Base-by-base conservation (phyloP, 805 yeast genomes). In the Citeromyces nyonsensis region DNA sequence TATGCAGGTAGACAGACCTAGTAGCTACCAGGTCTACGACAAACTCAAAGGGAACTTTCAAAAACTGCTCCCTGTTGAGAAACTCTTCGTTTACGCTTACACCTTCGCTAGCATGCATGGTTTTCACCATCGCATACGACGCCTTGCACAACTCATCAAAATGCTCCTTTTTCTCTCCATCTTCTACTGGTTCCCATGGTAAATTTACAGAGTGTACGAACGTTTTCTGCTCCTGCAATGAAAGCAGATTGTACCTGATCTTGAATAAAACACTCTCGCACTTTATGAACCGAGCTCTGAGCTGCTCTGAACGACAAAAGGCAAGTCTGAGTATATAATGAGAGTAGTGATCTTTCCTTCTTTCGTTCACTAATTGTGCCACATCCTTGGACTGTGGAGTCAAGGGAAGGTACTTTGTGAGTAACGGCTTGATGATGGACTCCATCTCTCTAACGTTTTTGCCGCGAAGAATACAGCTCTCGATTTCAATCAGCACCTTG, bases 271-370 rank as follows among this genome's bases (percentile, higher is more conserved):
- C 55, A 0, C 79, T 60, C 49, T 91, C 99, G 24, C 85, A 73
- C 41, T 72, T 68, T 24, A 82, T 60, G 44, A 91, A 88, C 47
- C 88, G 71, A 25, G 65, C 69, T 39, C 96, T 67, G 32, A 86
- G 63, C 37, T 88, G 97, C 32, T 81, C 82, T 3, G 73, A 69
- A 39, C 94, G 73, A 48, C 96, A 82, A 49, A 91, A 91, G 30
- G 94, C 95, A 26, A 91, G 61, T 35, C 96, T 63, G 40, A 91
- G 56, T 25, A 88, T 86, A 49, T 60, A 91, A 55, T 91, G 99
- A 5, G 94, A 80, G 50, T 82, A 84, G 46, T 84, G 88, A 54
- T 91, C 99, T 49, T 88, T 88, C 40, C 68, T 68, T 42, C 94
- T 70, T 47, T 83, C 93, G 26, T 59, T 58, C 26, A 59, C 52